Evolutionary conservation across 176 grass and related monocot genomes (phyloP).

Genomic region (Typha latifolia): DNA sequence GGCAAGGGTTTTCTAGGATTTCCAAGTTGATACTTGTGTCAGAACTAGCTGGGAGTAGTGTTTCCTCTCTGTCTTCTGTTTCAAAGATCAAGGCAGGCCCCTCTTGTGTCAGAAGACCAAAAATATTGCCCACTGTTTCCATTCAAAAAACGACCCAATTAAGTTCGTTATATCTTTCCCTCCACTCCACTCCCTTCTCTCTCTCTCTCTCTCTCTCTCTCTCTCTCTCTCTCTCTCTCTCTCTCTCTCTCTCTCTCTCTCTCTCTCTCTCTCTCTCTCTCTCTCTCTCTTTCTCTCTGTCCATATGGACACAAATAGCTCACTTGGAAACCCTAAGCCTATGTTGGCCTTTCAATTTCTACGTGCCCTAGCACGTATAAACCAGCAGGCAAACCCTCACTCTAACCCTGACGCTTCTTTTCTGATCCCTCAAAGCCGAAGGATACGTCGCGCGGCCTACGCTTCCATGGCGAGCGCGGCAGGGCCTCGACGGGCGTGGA

Average conservation of each 20-base stretch:
- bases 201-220: not conserved
- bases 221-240: not conserved
- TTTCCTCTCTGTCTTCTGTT: too few relatives aligned
- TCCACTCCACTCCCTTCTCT: not conserved
- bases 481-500: slow-evolving; percentile 3
- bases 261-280: not conserved
- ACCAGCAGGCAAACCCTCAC: not conserved
- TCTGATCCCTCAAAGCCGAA: not conserved
- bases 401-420: not conserved
- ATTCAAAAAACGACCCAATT: not conserved
- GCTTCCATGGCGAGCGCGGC: slow-evolving; percentile 4
- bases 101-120: not conserved
- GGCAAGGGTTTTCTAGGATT: too few relatives aligned
- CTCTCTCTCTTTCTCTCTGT: not conserved
- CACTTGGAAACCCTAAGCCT: not conserved
- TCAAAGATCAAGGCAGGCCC: not conserved
- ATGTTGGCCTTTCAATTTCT: slow-evolving; percentile 10
- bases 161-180: too few relatives aligned
- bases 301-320: not conserved
- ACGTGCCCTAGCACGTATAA: slow-evolving; percentile 2
- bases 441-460: slow-evolving; percentile 9
- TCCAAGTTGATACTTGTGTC: too few relatives aligned
- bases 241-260: not conserved
- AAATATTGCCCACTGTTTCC: not conserved
- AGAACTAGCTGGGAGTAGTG: too few relatives aligned